Evolutionary conservation across 768 basidiomycete species (phyloP).

Genomic region (Lactarius deliciosus): DNA sequence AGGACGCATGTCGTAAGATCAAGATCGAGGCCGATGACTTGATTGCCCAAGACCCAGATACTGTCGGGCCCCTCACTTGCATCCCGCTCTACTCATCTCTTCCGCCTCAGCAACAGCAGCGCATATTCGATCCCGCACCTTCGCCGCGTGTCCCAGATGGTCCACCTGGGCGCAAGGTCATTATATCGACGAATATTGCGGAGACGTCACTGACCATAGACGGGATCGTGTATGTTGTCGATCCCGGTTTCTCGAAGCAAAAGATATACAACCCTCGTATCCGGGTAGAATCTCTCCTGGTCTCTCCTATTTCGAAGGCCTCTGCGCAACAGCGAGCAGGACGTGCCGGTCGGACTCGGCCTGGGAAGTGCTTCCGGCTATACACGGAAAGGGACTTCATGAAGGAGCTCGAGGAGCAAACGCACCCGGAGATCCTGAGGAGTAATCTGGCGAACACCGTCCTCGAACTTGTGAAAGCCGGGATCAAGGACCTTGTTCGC

Average conservation of each 20-base stretch:
- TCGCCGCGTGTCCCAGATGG: constrained; percentile 56
- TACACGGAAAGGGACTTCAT: constrained; percentile 99
- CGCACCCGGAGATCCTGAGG: constrained; percentile 92
- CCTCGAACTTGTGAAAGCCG: constrained; percentile 90
- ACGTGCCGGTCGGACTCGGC: constrained; percentile 92
- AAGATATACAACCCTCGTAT: constrained; percentile 98
- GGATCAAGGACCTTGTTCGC: constrained; percentile 86
- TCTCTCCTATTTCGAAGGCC: constrained; percentile 95
- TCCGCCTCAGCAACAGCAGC: constrained; percentile 91
- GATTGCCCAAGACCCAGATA: constrained; percentile 61
- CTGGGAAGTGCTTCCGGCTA: constrained; percentile 95
- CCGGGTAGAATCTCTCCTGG: constrained; percentile 89
- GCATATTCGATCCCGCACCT: constrained; percentile 92
- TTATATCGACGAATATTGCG: constrained; percentile 95
- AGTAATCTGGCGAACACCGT: constrained; percentile 94
- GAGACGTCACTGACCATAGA: constrained; percentile 98
- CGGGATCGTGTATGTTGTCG: constrained; percentile 99
- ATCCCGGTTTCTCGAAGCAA: constrained; percentile 97
- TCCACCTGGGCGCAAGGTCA: constrained; percentile 88
- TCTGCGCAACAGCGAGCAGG: constrained; percentile 95
- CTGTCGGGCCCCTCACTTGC: constrained; percentile 84
- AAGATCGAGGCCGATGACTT: constrained; percentile 88
- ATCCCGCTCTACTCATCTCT: constrained; percentile 95
- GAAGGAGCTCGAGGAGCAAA: constrained; percentile 94
- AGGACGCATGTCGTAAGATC: constrained; percentile 93